phyloP scores from a whole-genome alignment of 2,329 filamentous ascomycete species.

The Aureobasidium namibiae region DNA sequence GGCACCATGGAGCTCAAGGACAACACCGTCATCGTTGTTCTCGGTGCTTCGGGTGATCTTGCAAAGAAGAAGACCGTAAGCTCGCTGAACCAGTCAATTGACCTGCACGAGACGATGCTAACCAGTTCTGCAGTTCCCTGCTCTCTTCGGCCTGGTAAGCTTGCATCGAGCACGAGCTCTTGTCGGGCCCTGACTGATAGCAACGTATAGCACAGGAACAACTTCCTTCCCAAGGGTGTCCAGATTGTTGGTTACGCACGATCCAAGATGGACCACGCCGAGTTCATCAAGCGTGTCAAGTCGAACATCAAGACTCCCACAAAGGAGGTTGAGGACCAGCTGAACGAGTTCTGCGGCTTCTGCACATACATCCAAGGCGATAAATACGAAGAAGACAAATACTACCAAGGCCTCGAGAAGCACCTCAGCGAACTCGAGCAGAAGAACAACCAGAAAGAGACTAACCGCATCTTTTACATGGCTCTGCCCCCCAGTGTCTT shows the following conservation, averaged over 20 bases:
- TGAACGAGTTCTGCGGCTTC: conserved; percentile 77
- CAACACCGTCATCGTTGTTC: conserved; percentile 92
- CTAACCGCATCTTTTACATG: conserved; percentile 98
- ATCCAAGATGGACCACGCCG: conserved; percentile 97
- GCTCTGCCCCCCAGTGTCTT: conserved; percentile 95
- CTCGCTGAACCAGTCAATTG: conserved; percentile 16
- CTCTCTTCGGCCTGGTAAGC: conserved; percentile 92
- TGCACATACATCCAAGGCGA: conserved; percentile 96
- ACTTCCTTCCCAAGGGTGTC: conserved; percentile 94
- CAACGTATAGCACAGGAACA: conserved; percentile 65
- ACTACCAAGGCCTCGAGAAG: conserved; percentile 75
- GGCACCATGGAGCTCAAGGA: conserved; percentile 95
- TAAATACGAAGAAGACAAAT: conserved; percentile 86
- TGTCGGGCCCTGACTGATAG: conserved; percentile 8
- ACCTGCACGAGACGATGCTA: neutral
- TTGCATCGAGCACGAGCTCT: conserved; percentile 18
- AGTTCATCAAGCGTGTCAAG: conserved; percentile 88
- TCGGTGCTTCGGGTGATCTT: conserved; percentile 93
- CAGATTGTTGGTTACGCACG: conserved; percentile 97
- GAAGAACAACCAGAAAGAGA: conserved; percentile 74
- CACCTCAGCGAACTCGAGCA: conserved; percentile 70
- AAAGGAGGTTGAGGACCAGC: conserved; percentile 92
- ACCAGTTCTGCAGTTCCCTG: conserved; percentile 65
- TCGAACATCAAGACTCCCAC: conserved; percentile 99
- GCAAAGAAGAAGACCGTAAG: conserved; percentile 99